Conservation (phyloP, 2,329 filamentous ascomycete species). For the Alternaria hordeiaustralica region DNA sequence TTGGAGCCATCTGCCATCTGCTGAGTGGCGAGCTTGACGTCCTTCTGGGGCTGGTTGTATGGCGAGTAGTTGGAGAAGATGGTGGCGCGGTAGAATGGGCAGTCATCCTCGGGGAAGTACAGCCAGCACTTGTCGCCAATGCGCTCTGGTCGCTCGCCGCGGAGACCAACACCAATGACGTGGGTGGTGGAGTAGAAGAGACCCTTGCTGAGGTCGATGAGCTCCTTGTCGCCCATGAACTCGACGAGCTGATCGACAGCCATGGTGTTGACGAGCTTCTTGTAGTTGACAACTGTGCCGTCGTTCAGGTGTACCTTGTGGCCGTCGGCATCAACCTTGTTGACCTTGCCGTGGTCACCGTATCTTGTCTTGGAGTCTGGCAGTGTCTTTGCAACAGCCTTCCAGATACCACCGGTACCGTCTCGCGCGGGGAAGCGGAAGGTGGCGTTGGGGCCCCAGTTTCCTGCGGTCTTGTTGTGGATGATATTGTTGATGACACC, state of each 20-base stretch:
- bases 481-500: conserved; percentile 91
- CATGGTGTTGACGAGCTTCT: conserved; percentile 96
- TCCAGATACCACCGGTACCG: conserved; percentile 99
- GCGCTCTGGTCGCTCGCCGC: conserved; percentile 87
- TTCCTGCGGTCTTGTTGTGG: conserved; percentile 91
- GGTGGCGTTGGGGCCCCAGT: conserved; percentile 97
- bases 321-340: conserved; percentile 83
- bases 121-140: conserved; percentile 99
- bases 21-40: conserved; percentile 83
- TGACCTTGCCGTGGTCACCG: conserved; percentile 82
- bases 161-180: conserved; percentile 94
- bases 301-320: conserved; percentile 84
- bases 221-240: conserved; percentile 85
- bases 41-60: conserved; percentile 88
- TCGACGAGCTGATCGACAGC: conserved; percentile 87
- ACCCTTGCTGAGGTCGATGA: conserved; percentile 82
- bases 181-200: conserved; percentile 98
- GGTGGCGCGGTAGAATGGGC: conserved; percentile 98
- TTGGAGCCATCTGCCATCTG: conserved; percentile 87
- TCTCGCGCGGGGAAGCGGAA: conserved; percentile 97
- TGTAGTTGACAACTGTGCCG: conserved; percentile 87
- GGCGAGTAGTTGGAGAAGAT: conserved; percentile 99
- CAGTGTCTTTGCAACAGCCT: conserved; percentile 90
- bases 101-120: conserved; percentile 99
- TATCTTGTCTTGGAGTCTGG: conserved; percentile 91